Evolutionary conservation across 495 filamentous ascomycete species (phyloP), one percentile per base, ranked within the genome.

Genomic region (Tuber brumale): DNA sequence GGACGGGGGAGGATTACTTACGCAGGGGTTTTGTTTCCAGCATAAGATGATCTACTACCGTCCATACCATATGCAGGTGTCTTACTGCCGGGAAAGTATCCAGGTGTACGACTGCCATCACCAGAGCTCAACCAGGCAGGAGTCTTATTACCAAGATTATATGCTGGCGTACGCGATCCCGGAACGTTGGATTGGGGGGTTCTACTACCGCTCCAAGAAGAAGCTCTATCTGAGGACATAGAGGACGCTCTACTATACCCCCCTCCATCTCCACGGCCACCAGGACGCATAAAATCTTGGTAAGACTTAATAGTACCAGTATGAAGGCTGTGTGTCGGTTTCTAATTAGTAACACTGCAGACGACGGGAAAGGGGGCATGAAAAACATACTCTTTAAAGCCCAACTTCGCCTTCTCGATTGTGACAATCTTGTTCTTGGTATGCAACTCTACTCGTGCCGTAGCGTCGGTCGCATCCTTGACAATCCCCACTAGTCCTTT

Each of bases 401-500:
- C 87, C 14, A 98, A 86, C 73, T 90, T 88, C 7, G 91, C 90
- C 83, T 95, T 95, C 3, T 89, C 87, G 43, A 98, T 89, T 23
- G 90, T 91, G 72, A 98, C 90, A 10, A 91, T 89, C 86, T 97
- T 97, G 85, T 89, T 91, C 84, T 94, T 95, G 37, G 93, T 92
- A 84, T 97, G 94, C 41, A 99, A 86, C 84, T 98, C 96, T 48
- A 99, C 92, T 35, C 94, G 91, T 43, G 92, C 95, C 77, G 91
- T 89, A 0, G 87, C 88, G 75, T 96, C 94, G 0, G 92, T 94
- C 0, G 96, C 90, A 82, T 98, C 94, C 81, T 96, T 97, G 79
- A 99, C 93, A 74, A 97, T 97, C 78, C 96, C 96, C 70, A 99
- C 87, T 21, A 97, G 86, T 72, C 95, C 95, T 85, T 99, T 99